These are phyloP conservation scores for Eucalyptus curtisii DNA, from an alignment of 345 rosid genomes.

Conservation along the genomic window DNA sequence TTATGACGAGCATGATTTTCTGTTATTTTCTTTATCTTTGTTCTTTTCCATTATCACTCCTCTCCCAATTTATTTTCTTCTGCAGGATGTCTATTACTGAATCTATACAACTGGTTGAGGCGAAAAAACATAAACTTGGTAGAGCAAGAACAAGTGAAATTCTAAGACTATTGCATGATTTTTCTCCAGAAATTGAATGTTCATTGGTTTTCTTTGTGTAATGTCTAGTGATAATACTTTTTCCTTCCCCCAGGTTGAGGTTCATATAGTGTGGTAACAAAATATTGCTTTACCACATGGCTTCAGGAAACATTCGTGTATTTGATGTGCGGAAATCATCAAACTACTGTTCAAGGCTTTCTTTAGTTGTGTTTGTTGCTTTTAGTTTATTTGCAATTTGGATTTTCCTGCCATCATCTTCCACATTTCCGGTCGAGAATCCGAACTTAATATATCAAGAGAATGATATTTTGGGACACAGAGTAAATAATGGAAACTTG, in stretches of 20 bases:
- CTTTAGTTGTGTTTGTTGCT: conserved; percentile 45
- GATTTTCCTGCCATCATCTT: conserved; percentile 75
- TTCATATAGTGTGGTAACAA: conserved; percentile 2
- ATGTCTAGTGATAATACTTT: background rate
- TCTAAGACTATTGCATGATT: background rate
- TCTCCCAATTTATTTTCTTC: background rate
- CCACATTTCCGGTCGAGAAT: conserved; percentile 25
- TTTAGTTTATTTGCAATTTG: conserved; percentile 72
- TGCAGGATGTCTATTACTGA: background rate
- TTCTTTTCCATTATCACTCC: background rate
- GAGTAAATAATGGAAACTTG: background rate
- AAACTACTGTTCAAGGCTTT: conserved; percentile 47
- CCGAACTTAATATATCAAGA: conserved; percentile 16
- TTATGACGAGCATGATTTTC: background rate
- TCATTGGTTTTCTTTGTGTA: background rate
- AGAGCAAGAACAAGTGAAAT: background rate
- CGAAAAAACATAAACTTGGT: background rate
- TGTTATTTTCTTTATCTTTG: background rate
- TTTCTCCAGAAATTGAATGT: background rate
- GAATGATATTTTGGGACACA: conserved; percentile 14
- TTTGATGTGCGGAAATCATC: conserved; percentile 59
- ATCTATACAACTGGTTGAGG: background rate
- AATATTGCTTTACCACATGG: conserved; percentile 23
- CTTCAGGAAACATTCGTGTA: conserved; percentile 46
- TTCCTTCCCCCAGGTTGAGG: background rate